These are phyloP conservation scores for Macrocybe gigantea DNA, from an alignment of 768 basidiomycete genomes.

Conservation along the genomic window DNA sequence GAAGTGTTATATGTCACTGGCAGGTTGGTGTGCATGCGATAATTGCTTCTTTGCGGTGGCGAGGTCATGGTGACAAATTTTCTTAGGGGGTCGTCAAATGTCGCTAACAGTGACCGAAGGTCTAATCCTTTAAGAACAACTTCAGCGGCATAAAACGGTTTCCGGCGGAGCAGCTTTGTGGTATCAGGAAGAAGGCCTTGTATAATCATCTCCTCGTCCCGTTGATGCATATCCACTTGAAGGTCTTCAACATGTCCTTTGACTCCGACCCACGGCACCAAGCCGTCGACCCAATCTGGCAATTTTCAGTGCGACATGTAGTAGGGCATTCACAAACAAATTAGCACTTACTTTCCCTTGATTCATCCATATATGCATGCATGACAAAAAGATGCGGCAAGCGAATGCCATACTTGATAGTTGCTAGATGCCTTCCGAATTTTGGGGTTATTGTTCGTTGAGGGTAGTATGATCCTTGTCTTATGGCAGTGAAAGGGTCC, in stretches of 20 bases:
- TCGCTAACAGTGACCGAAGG: constrained; percentile 71
- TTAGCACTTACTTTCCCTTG: constrained; percentile 45
- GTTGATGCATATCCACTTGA: constrained; percentile 88
- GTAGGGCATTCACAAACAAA: not conserved
- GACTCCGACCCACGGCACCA: constrained; percentile 75
- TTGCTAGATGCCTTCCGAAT: constrained; percentile 82
- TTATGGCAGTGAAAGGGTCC: constrained; percentile 70
- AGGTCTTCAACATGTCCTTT: constrained; percentile 80
- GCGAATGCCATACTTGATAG: constrained; percentile 83
- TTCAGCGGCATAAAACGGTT: constrained; percentile 86
- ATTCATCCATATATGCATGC: constrained; percentile 83
- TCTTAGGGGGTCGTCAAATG: constrained; percentile 71
- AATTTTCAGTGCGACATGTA: constrained; percentile 1
- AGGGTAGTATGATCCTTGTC: constrained; percentile 82
- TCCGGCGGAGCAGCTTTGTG: constrained; percentile 62
- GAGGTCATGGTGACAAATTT: constrained; percentile 43
- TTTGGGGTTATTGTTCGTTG: constrained; percentile 72
- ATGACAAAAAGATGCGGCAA: constrained; percentile 77
- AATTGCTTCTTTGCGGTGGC: constrained; percentile 41
- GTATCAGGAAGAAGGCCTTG: constrained; percentile 50
- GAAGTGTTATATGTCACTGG: constrained; percentile 38
- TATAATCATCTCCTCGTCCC: constrained; percentile 72
- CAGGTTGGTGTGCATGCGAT: constrained; percentile 40
- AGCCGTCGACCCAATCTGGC: constrained; percentile 72
- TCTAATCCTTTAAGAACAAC: constrained; percentile 73